Base-by-base conservation (phyloP, 129 eudicot genomes). In the Logfia minima region DNA sequence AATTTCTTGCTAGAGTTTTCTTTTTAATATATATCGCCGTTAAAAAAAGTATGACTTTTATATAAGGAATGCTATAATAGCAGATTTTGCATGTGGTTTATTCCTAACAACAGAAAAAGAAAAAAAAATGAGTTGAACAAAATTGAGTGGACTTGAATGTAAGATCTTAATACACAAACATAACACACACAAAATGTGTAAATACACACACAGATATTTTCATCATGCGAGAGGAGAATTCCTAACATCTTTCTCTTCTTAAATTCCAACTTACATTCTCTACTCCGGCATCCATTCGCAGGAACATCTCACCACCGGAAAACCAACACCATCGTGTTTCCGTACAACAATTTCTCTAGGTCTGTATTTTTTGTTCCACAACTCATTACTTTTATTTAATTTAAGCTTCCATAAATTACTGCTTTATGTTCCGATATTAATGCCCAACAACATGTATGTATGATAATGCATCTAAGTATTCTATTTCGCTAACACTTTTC, bases 381-480 rank as follows among this genome's bases (percentile, higher is more conserved):
- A 45, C 53, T 45, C 53, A 45, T 45, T 45, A 45, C 39, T 45
- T 45, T 14, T 45, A 45, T 43, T 43, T 10, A 24, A 35, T 60
- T 53, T 35, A 29, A 53, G 34, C 43, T 18, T 43, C 18, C 60
- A 23, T 68, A 43, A 73, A 56, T 78, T 79, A 79, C 68, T 51
- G 86, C 71, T 35, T 75, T 64, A 37, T 73, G 93, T 86, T 88
- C 88, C 88, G 83, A 67, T 78, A 79, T 84, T 76, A 77, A 48
- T 85, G 84, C 85, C 75, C 29, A 0, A 71, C 58, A 55, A 66
- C 14, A 52, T 84, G 66, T 65, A 77, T 74, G 75, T 48, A 66
- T 22, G 61, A 79, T 69, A 59, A 77, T 80, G 75, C 34, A 69
- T 51, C 72, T 61, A 22, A 39, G 55, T 43, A 58, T 79, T 73